Base-by-base conservation (phyloP, 768 basidiomycete species). In the Podaxis mareebaensis region DNA sequence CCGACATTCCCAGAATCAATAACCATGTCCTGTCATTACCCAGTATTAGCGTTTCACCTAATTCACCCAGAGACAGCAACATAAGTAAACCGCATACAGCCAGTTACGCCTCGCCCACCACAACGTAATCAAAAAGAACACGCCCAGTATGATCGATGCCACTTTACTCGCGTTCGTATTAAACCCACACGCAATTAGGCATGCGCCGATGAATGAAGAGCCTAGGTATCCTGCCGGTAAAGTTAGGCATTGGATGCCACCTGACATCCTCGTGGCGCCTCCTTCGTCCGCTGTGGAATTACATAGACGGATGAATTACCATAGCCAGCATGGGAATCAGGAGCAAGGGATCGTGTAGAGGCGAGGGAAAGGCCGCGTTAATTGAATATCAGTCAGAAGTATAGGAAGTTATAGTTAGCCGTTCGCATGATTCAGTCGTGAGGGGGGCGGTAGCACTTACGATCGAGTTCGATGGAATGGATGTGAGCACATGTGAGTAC, bases 111-210 rank as follows among this genome's bases (percentile, higher is more conserved):
- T 79, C 7, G 91, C 91, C 91, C 92, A 93, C 92, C 93, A 96
- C 3, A 95, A 80, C 0, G 93, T 95, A 67, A 95, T 81, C 36
- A 96, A 66, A 77, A 95, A 96, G 75, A 94, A 92, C n/a, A 74
- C 90, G 8, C 88, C 95, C 55, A 96, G 80, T 8, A 89, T 87
- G 22, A 96, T 73, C 22, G 85, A 86, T 0, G 93, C 94, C 51
- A 95, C 70, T 72, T 96, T 96, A 76, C 89, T 91, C 3, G 95
- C 95, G 66, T 92, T 88, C 52, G 91, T 93, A 74, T 95, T 85
- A 72, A 95, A 95, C 12, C 93, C 94, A 65, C 92, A 93, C 12
- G 93, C 85, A 63, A 97, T 95, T 44, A 97, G 79, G 49, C 84
- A 83, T 1, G 93, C 95, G 26, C 95, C 95, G 58, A 96, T 93